These are phyloP conservation scores for Epichloe gansuensis DNA, from an alignment of 2,329 filamentous ascomycete genomes.

Conservation along the genomic window DNA sequence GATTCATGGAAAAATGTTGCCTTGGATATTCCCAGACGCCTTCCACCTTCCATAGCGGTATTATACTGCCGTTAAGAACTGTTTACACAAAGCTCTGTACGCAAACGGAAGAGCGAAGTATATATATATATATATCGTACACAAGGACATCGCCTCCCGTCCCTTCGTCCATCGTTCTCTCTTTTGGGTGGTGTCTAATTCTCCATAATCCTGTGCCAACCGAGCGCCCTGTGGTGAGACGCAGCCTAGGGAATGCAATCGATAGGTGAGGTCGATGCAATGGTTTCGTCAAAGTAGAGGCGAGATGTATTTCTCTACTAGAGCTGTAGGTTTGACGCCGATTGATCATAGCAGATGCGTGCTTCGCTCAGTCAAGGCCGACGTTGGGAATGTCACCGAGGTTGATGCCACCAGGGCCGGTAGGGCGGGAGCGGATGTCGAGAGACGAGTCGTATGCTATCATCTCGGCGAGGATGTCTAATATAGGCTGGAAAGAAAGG, in stretches of 20 bases:
- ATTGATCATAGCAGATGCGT: background rate
- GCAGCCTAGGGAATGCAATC: background rate
- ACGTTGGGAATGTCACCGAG: constrained; percentile 36
- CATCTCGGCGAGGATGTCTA: constrained; percentile 96
- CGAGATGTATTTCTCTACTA: background rate
- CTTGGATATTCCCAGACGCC: constrained; percentile 15
- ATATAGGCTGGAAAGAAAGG: constrained; percentile 50
- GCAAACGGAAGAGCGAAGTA: constrained; percentile 21
- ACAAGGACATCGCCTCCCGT: constrained; percentile 11
- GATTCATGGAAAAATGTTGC: constrained; percentile 13
- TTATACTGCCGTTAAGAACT: constrained; percentile 21
- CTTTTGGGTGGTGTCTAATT: background rate
- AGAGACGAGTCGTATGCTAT: constrained; percentile 78
- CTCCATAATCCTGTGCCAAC: background rate
- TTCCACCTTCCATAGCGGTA: constrained; percentile 17
- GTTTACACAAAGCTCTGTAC: constrained; percentile 31
- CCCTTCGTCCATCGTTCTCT: background rate
- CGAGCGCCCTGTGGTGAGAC: background rate
- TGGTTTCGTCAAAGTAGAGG: background rate
- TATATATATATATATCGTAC: constrained; percentile 25
- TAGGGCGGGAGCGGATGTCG: constrained; percentile 37
- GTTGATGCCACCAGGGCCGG: constrained; percentile 26
- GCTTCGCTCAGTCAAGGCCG: constrained; percentile 36
- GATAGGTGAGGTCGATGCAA: background rate
- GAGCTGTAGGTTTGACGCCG: background rate